Base-by-base conservation (phyloP, 1,284 basidiomycete genomes). In the Cystobasidiaceae sp. region DNA sequence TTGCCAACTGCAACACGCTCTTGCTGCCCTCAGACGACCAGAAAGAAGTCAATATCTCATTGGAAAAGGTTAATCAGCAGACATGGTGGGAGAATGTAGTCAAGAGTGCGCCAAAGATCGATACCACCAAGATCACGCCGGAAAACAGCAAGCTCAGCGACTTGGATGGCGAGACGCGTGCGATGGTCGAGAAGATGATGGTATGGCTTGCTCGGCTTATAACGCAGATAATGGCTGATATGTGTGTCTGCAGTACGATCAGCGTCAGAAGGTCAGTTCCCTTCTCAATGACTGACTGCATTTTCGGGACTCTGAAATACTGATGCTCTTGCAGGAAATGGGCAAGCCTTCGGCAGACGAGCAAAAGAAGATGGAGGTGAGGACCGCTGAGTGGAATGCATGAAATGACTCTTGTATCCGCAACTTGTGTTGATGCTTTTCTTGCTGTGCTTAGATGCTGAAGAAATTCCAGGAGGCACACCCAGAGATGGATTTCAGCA, bases 121-220 rank as follows among this genome's bases (percentile, higher is more conserved):
- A 98, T 76, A 97, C 93, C 11, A 89, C 84, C 55, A 97, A 97
- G 81, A 97, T 99, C 72, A 86, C 89, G 71, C 96, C 96, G 0
- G 86, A 89, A 73, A 94, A 96, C 76, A 93, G 93, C 73, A 96
- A 96, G 76, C 81, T 99, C 60, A 90, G 91, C 74, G 96, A 99
- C 73, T 82, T 99, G 32, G 96, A 98, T 73, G 88, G 87, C 21
- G 91, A 93, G 76, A 93, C 91, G 2, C 89, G 94, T 71, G 91
- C 90, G 0, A 91, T 98, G 90, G 96, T 99, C 0, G 96, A 99
- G 79, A 98, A 98, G 81, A 99, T 99, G 96, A 98, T 99, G 94
- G 93, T 93, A 78, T 72, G 87, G 75, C 34, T n/a, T 15, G 1
- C 17, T 28, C 9, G 9, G 8, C 13, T n/a, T 43, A 27, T 15